Base-by-base conservation (phyloP, 495 filamentous ascomycete genomes). In the Trichoderma asperelloides region DNA sequence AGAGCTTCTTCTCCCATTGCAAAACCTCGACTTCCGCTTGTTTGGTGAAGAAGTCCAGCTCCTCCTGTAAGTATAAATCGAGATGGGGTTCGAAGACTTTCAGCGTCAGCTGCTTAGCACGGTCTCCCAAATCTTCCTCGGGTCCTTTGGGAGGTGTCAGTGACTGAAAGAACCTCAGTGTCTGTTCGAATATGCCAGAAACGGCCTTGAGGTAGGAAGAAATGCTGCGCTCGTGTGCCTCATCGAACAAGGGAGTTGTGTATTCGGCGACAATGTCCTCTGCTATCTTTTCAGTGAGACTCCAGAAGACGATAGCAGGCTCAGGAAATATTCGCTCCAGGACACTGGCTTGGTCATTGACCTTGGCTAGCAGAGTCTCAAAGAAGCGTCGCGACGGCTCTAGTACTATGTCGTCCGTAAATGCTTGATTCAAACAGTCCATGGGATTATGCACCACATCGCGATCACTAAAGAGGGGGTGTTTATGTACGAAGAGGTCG, bases 11-110 rank as follows among this genome's bases (percentile, higher is more conserved):
- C 75, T 96, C 94, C 95, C 95, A 99, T 12, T 87, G 84, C 21
- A 76, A 82, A 2, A 98, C 93, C 71, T 93, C 87, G 0, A 80
- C 80, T 68, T 92, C 89, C n/a, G 89, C 91, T 64, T 83, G 80
- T 65, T 81, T 82, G 47, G 88, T 89, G 76, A 97, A 96, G 71
- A 87, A 87, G 65, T 94, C 91, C 25, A 97, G 80, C 76, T 99
- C 96, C 71, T 98, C 95, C 64, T 91, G 88, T 21, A 98, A 82
- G 76, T 98, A 99, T 2, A 96, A 78, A 76, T 98, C 96, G 37
- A 97, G 81, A 72, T 98, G 93, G 55, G 90, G 91, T 73, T 98
- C 94, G 72, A 96, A 97, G 0, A 91, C 85, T 68, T 83, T 85
- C 16, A 84, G 75, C 30, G 94, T 81, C 23, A 91, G 81, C 64